phyloP scores from a whole-genome alignment of 2,329 filamentous ascomycete genomes.

The Fusarium luffae region DNA sequence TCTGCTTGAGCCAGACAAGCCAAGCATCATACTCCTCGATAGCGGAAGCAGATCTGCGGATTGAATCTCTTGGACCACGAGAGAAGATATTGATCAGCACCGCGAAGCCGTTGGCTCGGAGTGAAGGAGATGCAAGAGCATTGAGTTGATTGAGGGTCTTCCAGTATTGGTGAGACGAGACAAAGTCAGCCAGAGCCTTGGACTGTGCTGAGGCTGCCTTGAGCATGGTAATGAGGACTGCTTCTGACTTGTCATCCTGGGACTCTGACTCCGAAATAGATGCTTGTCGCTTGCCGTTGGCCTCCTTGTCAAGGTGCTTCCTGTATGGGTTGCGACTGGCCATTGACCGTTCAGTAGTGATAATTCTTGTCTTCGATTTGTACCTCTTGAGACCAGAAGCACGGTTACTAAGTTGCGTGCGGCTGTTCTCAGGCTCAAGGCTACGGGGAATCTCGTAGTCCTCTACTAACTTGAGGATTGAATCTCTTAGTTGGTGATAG shows the following conservation, averaged over 20 bases:
- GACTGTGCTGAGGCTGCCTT: slow-evolving; percentile 81
- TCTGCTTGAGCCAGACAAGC: slow-evolving; percentile 86
- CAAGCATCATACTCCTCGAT: slow-evolving; percentile 84
- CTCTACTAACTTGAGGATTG: slow-evolving; percentile 82
- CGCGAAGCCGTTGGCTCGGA: slow-evolving; percentile 76
- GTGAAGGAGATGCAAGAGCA: slow-evolving; percentile 67
- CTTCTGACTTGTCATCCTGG: slow-evolving; percentile 57
- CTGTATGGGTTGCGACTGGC: slow-evolving; percentile 70
- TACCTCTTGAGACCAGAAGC: slow-evolving; percentile 71
- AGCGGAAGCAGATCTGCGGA: slow-evolving; percentile 75
- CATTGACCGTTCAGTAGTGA: slow-evolving; percentile 62
- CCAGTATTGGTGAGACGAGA: slow-evolving; percentile 87
- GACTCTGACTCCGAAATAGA: slow-evolving; percentile 19
- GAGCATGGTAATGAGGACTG: slow-evolving; percentile 76
- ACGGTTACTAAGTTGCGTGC: slow-evolving; percentile 76
- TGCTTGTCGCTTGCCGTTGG: slow-evolving; percentile 12
- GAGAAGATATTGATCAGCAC: slow-evolving; percentile 80
- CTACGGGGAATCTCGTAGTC: slow-evolving; percentile 83
- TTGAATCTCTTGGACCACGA: slow-evolving; percentile 74
- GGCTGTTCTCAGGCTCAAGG: slow-evolving; percentile 67
- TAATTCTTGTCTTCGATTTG: slow-evolving; percentile 68
- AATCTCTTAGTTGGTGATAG: slow-evolving; percentile 83
- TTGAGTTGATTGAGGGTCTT: slow-evolving; percentile 81
- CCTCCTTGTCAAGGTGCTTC: slow-evolving; percentile 44
- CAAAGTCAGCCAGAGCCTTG: slow-evolving; percentile 82